Evolutionary conservation across 371 early-diverging fungal species (phyloP), one percentile per base, ranked within the genome.

Genomic region (Smittium culicis): DNA sequence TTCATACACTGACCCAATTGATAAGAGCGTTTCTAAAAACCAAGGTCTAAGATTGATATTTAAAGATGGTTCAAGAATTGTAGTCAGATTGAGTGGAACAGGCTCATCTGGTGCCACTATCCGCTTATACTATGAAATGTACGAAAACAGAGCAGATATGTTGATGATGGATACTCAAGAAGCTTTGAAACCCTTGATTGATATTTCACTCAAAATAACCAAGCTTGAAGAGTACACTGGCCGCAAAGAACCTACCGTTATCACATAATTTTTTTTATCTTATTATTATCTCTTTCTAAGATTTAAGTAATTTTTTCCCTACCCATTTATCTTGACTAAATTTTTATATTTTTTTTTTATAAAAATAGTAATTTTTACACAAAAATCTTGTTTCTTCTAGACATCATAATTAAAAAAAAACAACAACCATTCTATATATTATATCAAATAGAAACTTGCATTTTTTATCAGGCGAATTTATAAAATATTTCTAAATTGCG

Each of bases 21-120:
- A 96, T 69, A 77, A 82, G 17, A 85, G 86, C 71, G 84, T 93
- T 8, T 88, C 93, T 25, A 87, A 81, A 71, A 89, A 91, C 59
- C 94, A 94, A 83, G 98, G 98, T 67, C 71, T 98, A 31, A 88
- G 94, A 65, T 81, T 96, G 64, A 77, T 93, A 64, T 96, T 96
- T 74, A 79, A 79, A 35, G 94, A 96, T 74, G 88, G 90, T 17
- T 91, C 92, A 1, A 88, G 98, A 66, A 81, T 96, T 64, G 85
- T 98, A 60, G 88, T 92, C 78, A 89, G 98, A 33, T 78, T 96
- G 33, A 88, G 89, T 57, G 98, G 98, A 20, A 98, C 98, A 1
- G 98, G 98, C 24, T 90, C 90, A 8, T 88, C 90, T 67, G 96
- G 96, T 30, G 98, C 98, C 1, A 98, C 98, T 35, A 83, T 98